Evolutionary conservation across 2,329 filamentous ascomycete species (phyloP), one percentile per base, ranked within the genome.

Genomic region (Coniochaeta sp.): DNA sequence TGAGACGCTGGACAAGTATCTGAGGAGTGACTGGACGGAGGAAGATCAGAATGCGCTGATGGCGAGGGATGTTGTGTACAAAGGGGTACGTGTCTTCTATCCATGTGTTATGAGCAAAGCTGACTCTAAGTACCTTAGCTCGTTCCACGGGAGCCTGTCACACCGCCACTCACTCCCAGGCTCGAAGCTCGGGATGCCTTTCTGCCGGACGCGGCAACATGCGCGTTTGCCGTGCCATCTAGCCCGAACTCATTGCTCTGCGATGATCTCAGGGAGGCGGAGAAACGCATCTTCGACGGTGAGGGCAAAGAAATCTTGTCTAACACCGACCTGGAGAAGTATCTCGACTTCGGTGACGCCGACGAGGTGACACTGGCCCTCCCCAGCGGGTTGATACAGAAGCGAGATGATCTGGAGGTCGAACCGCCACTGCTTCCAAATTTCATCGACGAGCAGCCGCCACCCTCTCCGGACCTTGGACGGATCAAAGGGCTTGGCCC

Each of bases 151-250:
- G 58, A 60, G 22, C 55, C 50, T 14, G 10, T 65, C 18, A 62
- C 61, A 3, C 60, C 61, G 3, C 60, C 60, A 1, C 50, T 63
- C 20, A 63, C 56, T 16, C 63, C 63, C 3, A 46, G 32, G 6
- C 24, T 52, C 3, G 18, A 45, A 6, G 12, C 28, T 4, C 45
- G 46, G 2, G 53, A 56, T 7, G 48, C 52, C 14, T 59, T 54
- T 12, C 7, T 59, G 12, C 57, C 61, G 3, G 51, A 56, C 10
- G 48, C 53, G 13, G 56, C 57, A 2, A 16, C 38, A 12, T 60
- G 56, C 33, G 32, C 54, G 14, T 6, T 65, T 6, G 57, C 62
- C 1, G 54, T 57, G 3, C 54, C 59, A 1, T 60, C 60, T 30
- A 54, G 58, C 13, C 45, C 53, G 5, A 57, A 52, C 42, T 59